Evolutionary conservation across 2,329 filamentous ascomycete genomes (phyloP), one percentile per base, ranked within the genome.

Genomic region (Penicillium sp.): DNA sequence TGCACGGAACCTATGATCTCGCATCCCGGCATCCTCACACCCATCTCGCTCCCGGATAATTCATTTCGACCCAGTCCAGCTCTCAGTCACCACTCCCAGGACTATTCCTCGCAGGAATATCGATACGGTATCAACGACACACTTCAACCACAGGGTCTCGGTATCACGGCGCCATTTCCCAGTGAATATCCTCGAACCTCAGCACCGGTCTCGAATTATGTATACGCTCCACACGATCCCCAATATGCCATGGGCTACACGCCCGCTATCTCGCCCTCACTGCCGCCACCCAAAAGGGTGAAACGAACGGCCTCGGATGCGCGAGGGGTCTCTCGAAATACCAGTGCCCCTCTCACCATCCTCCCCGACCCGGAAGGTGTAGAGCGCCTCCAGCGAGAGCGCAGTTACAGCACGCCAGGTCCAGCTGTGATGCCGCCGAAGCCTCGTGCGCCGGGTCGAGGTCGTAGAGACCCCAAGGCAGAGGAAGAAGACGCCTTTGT

Each of bases 401-500:
- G 67, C 32, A 51, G 54, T n/a, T 59, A 62, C 9, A 49, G 55
- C 12, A 57, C 66, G 37, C 43, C 56, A 13, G 53, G 61, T n/a
- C 53, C 55, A 11, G 52, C 62, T 11, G 54, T 54, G 12, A 56
- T 61, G 8, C 61, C 62, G 32, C 60, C 48, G 2, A 50, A 56
- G 25, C 53, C 62, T 13, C 63, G 65, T 13, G 63, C 65, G 9
- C 56, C 62, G 3, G 66, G 63, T 11, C 62, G 66, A 43, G 63
- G 65, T 24, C 64, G 66, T 34, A 55, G 64, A 32, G 66, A 69
- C 42, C 66, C 68, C 0, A 63, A 68, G 42, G 63, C 65, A 1
- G 69, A 70, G 51, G 64, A 68, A 41, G 68, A 71, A 55, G 67
- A 70, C 46, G 62, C 59, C 8, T 69, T 66, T 49, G 68, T 71